Evolutionary conservation across 495 filamentous ascomycete species (phyloP).

Genomic region (Penicillium longicatenatum): DNA sequence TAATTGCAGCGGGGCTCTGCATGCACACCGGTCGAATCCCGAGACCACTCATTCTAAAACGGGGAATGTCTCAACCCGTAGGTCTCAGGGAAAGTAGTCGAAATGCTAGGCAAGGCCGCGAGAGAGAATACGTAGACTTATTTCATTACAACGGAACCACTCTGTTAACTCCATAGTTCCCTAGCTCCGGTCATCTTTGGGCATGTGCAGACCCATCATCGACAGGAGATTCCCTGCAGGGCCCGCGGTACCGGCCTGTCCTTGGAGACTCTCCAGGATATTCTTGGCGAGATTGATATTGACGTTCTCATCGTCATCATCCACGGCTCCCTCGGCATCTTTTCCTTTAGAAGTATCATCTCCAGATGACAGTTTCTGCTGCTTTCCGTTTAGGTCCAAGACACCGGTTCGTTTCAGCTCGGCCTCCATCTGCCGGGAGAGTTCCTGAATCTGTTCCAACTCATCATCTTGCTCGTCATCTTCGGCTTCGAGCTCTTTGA

Average conservation of each 20-base stretch:
- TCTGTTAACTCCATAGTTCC: background rate
- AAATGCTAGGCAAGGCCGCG: background rate
- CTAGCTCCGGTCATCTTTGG: constrained; percentile 64
- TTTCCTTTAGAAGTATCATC: constrained; percentile 27
- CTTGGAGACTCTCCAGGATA: constrained; percentile 87
- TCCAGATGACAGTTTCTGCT: constrained; percentile 23
- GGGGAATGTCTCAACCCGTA: background rate
- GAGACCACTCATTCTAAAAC: background rate
- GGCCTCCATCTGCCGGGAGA: constrained; percentile 76
- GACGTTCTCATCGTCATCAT: constrained; percentile 61
- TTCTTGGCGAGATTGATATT: constrained; percentile 91
- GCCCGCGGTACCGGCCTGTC: constrained; percentile 79
- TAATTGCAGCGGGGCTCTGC: background rate
- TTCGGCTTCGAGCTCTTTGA: constrained; percentile 51
- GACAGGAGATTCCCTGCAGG: constrained; percentile 84
- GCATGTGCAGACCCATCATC: constrained; percentile 79
- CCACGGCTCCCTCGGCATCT: constrained; percentile 19
- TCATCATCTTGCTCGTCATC: constrained; percentile 55
- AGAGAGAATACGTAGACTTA: background rate
- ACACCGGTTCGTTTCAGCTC: constrained; percentile 80
- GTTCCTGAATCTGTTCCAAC: constrained; percentile 64
- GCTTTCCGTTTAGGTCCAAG: constrained; percentile 59
- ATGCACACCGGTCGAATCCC: background rate
- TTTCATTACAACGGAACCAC: background rate
- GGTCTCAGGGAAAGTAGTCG: background rate